Conservation (phyloP, 306 rosid species). For the Citrullus amarus region DNA sequence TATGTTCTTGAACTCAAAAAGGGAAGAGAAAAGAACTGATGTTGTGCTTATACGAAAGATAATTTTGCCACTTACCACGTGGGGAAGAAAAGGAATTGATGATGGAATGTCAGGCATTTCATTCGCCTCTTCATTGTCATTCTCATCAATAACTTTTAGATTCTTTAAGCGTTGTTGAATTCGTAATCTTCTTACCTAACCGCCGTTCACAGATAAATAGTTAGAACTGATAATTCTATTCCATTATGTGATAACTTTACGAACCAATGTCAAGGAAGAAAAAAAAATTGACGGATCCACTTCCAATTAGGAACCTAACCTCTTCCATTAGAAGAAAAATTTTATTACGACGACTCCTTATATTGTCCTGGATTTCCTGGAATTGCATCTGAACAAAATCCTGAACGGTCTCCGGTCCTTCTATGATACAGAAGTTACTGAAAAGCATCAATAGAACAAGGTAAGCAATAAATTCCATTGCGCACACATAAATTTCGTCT, state of each 20-base stretch:
- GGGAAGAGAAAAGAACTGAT: neutral
- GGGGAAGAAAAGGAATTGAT: conserved; percentile 80
- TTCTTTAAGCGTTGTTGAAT: conserved; percentile 65
- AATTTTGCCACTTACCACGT: conserved; percentile 46
- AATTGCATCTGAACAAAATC: conserved; percentile 88
- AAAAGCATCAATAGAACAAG: neutral
- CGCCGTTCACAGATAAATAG: neutral
- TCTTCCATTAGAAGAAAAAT: conserved; percentile 96
- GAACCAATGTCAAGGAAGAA: neutral
- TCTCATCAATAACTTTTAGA: conserved; percentile 21
- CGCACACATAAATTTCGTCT: neutral
- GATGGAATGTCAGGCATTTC: conserved; percentile 95
- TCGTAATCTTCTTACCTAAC: conserved; percentile 81
- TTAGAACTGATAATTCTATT: neutral
- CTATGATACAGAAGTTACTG: conserved; percentile 89
- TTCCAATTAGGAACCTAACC: conserved; percentile 25
- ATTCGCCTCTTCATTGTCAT: conserved; percentile 32
- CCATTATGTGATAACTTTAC: neutral
- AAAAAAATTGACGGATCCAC: neutral
- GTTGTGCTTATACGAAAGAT: neutral
- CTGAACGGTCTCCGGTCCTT: conserved; percentile 94
- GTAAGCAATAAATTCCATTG: neutral
- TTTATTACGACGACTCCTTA: conserved; percentile 75
- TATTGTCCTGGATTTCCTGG: conserved; percentile 81
- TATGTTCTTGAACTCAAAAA: too few relatives aligned